These are phyloP conservation scores for Termitomyces sp. DNA, from an alignment of 768 basidiomycete species.

Conservation along the genomic window DNA sequence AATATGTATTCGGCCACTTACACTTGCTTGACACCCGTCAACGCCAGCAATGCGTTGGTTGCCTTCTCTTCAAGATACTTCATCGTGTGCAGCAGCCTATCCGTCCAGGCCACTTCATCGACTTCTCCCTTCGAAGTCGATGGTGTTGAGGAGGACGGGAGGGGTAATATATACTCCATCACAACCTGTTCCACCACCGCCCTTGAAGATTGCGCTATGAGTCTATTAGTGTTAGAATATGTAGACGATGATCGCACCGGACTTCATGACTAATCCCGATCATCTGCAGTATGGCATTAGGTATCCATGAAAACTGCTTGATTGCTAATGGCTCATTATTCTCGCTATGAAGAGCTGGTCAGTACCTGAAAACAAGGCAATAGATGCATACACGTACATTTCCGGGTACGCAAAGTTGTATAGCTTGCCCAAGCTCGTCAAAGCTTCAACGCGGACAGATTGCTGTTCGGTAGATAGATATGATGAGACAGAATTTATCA, in stretches of 20 bases:
- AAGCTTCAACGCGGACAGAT: constrained; percentile 69
- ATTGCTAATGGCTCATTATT: constrained; percentile 70
- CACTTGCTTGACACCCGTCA: constrained; percentile 65
- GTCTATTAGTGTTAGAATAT: background rate
- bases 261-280: constrained; percentile 51
- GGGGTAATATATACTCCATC: constrained; percentile 76
- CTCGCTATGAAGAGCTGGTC: constrained; percentile 52
- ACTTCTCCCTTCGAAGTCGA: constrained; percentile 52
- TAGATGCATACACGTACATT: constrained; percentile 60
- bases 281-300: constrained; percentile 62
- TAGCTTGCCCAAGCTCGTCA: constrained; percentile 70
- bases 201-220: constrained; percentile 27
- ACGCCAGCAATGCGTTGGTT: constrained; percentile 49
- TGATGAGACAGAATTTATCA: background rate
- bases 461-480: constrained; percentile 32
- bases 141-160: constrained; percentile 50
- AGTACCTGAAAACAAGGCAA: background rate
- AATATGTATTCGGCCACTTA: constrained; percentile 30
- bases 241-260: constrained; percentile 36
- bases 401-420: constrained; percentile 84
- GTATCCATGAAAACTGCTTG: constrained; percentile 91
- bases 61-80: constrained; percentile 59
- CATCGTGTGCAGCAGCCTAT: constrained; percentile 74
- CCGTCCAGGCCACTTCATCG: constrained; percentile 85
- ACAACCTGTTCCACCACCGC: constrained; percentile 63